Conservation (phyloP, 1,139 yeast species). For the Taphrina wiesneri region DNA sequence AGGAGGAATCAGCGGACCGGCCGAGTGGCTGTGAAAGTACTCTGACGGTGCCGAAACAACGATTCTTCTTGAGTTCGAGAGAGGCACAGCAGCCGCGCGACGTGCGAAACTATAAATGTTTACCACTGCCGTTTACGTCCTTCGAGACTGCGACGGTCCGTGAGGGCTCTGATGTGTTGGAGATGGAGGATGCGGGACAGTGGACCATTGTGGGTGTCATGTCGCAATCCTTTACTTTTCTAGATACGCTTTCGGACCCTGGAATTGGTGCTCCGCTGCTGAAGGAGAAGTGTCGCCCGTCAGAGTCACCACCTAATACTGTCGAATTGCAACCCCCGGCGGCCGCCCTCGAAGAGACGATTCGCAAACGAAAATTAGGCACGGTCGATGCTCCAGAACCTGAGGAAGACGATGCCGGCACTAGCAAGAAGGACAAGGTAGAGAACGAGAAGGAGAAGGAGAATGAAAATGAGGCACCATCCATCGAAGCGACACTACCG, state of each 20-base stretch:
- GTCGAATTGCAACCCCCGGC: background rate
- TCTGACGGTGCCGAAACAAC: background rate
- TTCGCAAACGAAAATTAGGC: background rate
- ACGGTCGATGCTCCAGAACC: background rate
- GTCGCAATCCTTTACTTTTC: background rate
- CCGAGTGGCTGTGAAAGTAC: background rate
- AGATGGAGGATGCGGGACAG: slow-evolving; percentile 16
- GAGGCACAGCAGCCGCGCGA: slow-evolving; percentile 4
- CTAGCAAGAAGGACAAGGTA: background rate
- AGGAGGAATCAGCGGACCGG: background rate
- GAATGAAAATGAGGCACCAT: background rate
- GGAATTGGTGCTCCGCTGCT: too few species aligned
- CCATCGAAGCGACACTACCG: background rate
- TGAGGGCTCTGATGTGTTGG: slow-evolving; percentile 1
- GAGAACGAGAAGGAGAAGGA: background rate
- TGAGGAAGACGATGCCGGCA: background rate
- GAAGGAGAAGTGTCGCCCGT: too few species aligned
- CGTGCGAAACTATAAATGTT: slow-evolving; percentile 1
- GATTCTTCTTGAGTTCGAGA: slow-evolving; percentile 6
- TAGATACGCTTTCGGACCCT: slow-evolving; percentile 8
- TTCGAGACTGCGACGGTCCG: slow-evolving; percentile 3
- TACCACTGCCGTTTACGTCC: background rate
- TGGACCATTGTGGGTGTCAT: slow-evolving; percentile 14
- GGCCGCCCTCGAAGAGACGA: background rate
- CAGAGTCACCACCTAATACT: background rate